Evolutionary conservation across 2,329 filamentous ascomycete genomes (phyloP).

Genomic region (Verruconis gallopava): DNA sequence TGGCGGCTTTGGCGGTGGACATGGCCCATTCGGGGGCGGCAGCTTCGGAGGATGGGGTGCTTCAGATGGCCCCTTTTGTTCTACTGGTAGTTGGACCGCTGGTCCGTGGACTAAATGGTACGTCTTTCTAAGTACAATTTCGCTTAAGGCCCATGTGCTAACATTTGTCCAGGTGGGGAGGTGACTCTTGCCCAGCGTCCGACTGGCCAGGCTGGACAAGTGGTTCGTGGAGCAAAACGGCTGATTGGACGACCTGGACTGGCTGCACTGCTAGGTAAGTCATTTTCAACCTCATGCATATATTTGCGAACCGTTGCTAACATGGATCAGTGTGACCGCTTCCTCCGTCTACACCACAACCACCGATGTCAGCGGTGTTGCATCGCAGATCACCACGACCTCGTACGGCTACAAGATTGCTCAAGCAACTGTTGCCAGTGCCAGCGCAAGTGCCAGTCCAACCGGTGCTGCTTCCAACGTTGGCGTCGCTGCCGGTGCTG

Average conservation of each 20-base stretch:
- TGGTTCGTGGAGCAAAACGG: slow-evolving; percentile 9
- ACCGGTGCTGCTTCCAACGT: neutral
- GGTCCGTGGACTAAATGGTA: slow-evolving; percentile 11
- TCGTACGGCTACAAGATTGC: slow-evolving; percentile 11
- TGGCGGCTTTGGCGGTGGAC: neutral
- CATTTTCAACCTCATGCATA: too few species aligned
- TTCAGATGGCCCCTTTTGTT: slow-evolving; percentile 3
- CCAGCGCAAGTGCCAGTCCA: neutral
- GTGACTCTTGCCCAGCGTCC: slow-evolving; percentile 5
- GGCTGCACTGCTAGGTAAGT: slow-evolving; percentile 10
- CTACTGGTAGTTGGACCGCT: slow-evolving; percentile 10
- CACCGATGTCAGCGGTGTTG: neutral
- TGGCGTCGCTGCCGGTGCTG: slow-evolving; percentile 5
- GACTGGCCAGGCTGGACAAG: slow-evolving; percentile 11
- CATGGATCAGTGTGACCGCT: slow-evolving; percentile 9
- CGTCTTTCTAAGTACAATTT: neutral
- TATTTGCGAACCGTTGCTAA: too few species aligned
- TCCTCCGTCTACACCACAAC: slow-evolving; percentile 10
- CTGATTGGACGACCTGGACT: slow-evolving; percentile 11
- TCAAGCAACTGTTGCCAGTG: slow-evolving; percentile 1
- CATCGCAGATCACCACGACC: slow-evolving; percentile 8
- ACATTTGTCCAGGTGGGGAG: neutral
- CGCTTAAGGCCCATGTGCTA: neutral
- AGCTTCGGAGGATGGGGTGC: slow-evolving; percentile 8
- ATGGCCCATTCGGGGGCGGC: slow-evolving; percentile 1